Conservation (phyloP, 352 stramenopile species). For the Globisporangium yorkense region DNA sequence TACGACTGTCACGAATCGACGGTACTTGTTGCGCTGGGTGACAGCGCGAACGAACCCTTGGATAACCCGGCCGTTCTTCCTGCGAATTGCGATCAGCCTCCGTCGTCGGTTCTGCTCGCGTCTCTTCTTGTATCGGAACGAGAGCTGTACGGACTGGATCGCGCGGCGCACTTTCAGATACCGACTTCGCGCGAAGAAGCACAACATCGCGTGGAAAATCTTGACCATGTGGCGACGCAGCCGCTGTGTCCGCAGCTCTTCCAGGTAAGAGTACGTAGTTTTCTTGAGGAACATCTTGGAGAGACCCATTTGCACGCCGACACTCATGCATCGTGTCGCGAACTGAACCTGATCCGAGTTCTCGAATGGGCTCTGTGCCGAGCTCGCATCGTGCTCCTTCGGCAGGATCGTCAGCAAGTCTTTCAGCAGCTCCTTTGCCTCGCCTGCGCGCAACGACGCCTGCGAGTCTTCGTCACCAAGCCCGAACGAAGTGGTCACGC, state of each 20-base stretch:
- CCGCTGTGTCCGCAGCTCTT: slow-evolving; percentile 76
- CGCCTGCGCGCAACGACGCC: slow-evolving; percentile 36
- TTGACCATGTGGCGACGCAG: slow-evolving; percentile 68
- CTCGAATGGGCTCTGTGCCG: slow-evolving; percentile 71
- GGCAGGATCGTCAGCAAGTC: slow-evolving; percentile 90
- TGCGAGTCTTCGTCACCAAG: slow-evolving; percentile 36
- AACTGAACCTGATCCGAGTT: slow-evolving; percentile 68
- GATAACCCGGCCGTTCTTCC: slow-evolving; percentile 38
- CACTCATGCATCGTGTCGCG: slow-evolving; percentile 42
- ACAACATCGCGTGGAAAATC: slow-evolving; percentile 69
- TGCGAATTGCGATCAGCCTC: slow-evolving; percentile 31
- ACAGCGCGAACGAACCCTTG: slow-evolving; percentile 56
- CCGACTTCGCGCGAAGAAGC: slow-evolving; percentile 39
- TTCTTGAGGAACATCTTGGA: slow-evolving; percentile 96
- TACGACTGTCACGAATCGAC: slow-evolving; percentile 40
- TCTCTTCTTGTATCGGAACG: slow-evolving; percentile 52
- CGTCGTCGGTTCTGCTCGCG: slow-evolving; percentile 21
- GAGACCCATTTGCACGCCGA: slow-evolving; percentile 89
- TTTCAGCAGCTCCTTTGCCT: slow-evolving; percentile 68
- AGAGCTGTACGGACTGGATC: slow-evolving; percentile 45
- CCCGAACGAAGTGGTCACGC: slow-evolving; percentile 29
- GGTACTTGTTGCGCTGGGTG: slow-evolving; percentile 46
- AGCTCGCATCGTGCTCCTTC: slow-evolving; percentile 68
- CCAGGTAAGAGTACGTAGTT: slow-evolving; percentile 87
- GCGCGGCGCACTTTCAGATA: slow-evolving; percentile 58